These are phyloP conservation scores for Leccinellum albellum DNA, from an alignment of 768 basidiomycete genomes.

Conservation along the genomic window DNA sequence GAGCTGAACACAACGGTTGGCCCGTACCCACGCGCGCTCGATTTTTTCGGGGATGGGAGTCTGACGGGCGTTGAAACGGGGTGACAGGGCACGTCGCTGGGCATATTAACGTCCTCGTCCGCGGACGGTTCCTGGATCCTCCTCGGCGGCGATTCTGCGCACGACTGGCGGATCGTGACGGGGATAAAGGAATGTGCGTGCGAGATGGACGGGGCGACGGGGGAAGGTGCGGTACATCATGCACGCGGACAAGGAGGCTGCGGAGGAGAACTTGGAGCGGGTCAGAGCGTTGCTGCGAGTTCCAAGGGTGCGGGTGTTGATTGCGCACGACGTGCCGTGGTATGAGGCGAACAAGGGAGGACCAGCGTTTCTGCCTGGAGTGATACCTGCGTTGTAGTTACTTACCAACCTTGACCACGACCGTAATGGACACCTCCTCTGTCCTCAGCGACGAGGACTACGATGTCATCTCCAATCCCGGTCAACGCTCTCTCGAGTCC, in stretches of 20 bases:
- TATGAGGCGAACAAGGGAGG: constrained; percentile 44
- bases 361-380: constrained; percentile 32
- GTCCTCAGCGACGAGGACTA: constrained; percentile 71
- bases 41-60: constrained; percentile 57
- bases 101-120: constrained; percentile 50
- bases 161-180: constrained; percentile 49
- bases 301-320: constrained; percentile 42
- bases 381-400: constrained; percentile 8
- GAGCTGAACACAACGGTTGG: constrained; percentile 41
- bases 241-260: constrained; percentile 41
- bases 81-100: constrained; percentile 46
- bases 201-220: constrained; percentile 18
- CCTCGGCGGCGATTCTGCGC: constrained; percentile 54
- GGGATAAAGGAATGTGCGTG: constrained; percentile 40
- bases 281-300: constrained; percentile 37
- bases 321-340: constrained; percentile 55
- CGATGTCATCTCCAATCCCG: constrained; percentile 69
- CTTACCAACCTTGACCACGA: neutral
- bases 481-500: constrained; percentile 53
- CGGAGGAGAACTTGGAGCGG: constrained; percentile 40
- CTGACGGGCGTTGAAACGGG: constrained; percentile 16
- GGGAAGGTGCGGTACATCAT: constrained; percentile 34
- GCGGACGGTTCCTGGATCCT: constrained; percentile 52
- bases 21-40: constrained; percentile 47
- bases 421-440: constrained; percentile 33